Conservation (phyloP, 2,329 filamentous ascomycete genomes). For the Fonsecaea multimorphosa region DNA sequence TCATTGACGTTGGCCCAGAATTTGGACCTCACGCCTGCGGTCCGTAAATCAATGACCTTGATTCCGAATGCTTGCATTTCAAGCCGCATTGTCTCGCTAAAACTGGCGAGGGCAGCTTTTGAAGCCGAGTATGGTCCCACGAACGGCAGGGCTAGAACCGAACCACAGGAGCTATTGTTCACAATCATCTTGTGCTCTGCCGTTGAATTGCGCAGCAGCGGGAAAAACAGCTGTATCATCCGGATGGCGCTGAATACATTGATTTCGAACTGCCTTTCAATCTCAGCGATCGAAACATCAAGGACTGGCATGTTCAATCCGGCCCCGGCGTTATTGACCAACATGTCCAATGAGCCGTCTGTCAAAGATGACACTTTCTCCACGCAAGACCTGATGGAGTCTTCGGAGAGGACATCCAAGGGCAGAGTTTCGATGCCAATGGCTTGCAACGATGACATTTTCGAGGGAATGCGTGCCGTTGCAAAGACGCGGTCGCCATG, state of each 20-base stretch:
- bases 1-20: constrained; percentile 47
- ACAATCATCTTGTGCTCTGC: constrained; percentile 40
- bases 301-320: constrained; percentile 46
- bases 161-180: constrained; percentile 41
- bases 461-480: constrained; percentile 48
- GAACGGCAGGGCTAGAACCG: constrained; percentile 41
- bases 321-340: constrained; percentile 55
- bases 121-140: constrained; percentile 46
- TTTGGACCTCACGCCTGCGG: constrained; percentile 38
- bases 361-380: constrained; percentile 31
- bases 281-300: constrained; percentile 44
- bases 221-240: constrained; percentile 44
- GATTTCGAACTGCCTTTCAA: constrained; percentile 46
- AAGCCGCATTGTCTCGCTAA: constrained; percentile 56
- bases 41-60: constrained; percentile 41
- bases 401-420: constrained; percentile 44
- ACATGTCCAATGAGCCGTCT: constrained; percentile 43
- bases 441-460: constrained; percentile 40
- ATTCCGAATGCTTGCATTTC: constrained; percentile 45
- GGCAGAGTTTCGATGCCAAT: constrained; percentile 41
- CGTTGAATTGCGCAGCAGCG: constrained; percentile 37
- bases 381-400: constrained; percentile 42
- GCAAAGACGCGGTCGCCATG: constrained; percentile 62
- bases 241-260: constrained; percentile 51
- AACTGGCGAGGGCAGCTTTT: constrained; percentile 64